A percentile compares a stretch with the other conserved stretches of the same genome.
Conservation (phyloP, 2,329 filamentous ascomycete genomes). For the Nothophaeocryptopus gaeumannii region DNA sequence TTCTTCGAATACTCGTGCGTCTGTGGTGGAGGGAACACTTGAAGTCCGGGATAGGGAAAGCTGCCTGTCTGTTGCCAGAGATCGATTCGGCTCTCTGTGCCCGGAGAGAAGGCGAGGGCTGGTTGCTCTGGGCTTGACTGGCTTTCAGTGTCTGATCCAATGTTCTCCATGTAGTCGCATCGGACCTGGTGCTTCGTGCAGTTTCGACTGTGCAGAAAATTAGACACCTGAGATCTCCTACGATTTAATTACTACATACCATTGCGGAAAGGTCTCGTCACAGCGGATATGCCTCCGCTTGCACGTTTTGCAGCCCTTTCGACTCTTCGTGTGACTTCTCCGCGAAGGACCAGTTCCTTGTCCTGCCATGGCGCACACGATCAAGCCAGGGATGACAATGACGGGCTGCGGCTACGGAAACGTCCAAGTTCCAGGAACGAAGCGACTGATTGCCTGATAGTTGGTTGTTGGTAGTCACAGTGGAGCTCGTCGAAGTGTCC, state of each 20-base stretch:
- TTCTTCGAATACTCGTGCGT: slow-evolving; percentile 71
- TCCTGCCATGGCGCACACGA: slow-evolving; percentile 71
- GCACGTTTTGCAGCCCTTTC: slow-evolving; percentile 97
- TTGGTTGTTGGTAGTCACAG: no score
- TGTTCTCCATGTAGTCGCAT: slow-evolving; percentile 93
- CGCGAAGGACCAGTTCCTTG: slow-evolving; percentile 89
- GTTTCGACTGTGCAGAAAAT: slow-evolving; percentile 66
- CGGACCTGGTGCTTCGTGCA: slow-evolving; percentile 99
- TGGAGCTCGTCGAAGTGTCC: no score
- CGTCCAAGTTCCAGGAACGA: background rate
- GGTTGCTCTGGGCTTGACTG: slow-evolving; percentile 53
- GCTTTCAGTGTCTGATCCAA: slow-evolving; percentile 61
- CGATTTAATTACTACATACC: slow-evolving; percentile 57
- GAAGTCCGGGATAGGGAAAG: slow-evolving; percentile 80
- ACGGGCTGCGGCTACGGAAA: no score
- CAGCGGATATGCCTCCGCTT: slow-evolving; percentile 96
- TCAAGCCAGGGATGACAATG: background rate
- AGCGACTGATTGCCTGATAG: no score
- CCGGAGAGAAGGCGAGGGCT: slow-evolving; percentile 77
- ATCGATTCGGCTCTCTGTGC: slow-evolving; percentile 76
- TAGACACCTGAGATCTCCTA: background rate
- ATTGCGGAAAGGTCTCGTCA: slow-evolving; percentile 97
- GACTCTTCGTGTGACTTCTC: slow-evolving; percentile 94
- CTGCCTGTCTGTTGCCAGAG: slow-evolving; percentile 80
- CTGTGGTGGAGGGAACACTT: slow-evolving; percentile 70